Base-by-base conservation (phyloP, 495 filamentous ascomycete species). In the Neurospora sp. region DNA sequence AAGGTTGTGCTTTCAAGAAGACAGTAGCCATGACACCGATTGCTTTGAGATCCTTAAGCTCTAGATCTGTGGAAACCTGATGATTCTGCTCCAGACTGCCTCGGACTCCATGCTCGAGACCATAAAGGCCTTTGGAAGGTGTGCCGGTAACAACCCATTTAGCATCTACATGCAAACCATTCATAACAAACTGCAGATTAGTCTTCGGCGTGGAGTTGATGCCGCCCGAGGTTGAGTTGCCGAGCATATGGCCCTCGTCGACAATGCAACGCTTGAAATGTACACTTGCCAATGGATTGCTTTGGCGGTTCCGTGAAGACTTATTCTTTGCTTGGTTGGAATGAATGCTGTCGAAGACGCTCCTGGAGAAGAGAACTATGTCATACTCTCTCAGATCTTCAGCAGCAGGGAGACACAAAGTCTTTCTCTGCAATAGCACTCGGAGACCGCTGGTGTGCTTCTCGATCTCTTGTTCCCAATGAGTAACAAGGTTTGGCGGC, bases 101-200 rank as follows among this genome's bases (percentile, higher is more conserved):
- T 41, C 14, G 31, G 3, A 44, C 42, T 16, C 70, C 5, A 27
- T 76, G 73, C 12, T 81, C 76, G 1, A 96, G 86, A 2, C 94
- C 93, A 47, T 92, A 89, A 1, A 98, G 85, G 47, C 93, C 90
- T 72, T 87, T 90, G 10, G 94, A 92, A 16, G 95, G 95, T 0
- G 95, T 98, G 70, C 94, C 95, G 3, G 93, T 96, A 4, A 97
- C 92, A 18, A 97, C 87, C 95, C 95, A 98, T 27, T 91, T 88
- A 12, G 92, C 86, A 41, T 93, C 88, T 31, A 93, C 86, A 39
- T 88, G 85, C 7, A 98, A 83, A 68, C 86, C 84, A 27, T 91
- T 87, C 0, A 95, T 82, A 9, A 93, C 86, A 39, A 86, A 83
- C 44, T 91, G 87, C 44, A 94, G 85, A 65, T 92, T 90, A 18